Evolutionary conservation across 140 eudicot genomes (phyloP), one percentile per base, ranked within the genome.

Genomic region (Ambrosia hybrid): DNA sequence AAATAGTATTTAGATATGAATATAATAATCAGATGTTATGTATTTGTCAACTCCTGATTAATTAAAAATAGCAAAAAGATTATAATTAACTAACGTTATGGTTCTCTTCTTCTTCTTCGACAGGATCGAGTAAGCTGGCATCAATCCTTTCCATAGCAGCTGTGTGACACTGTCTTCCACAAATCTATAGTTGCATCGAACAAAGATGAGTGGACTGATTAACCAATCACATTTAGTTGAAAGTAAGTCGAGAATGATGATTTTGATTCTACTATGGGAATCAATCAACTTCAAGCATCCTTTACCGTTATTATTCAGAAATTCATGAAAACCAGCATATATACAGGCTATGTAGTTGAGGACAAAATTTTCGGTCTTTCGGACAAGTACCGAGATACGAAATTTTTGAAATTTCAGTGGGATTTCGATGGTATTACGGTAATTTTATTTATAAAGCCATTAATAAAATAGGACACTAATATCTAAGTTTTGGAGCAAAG

Each of bases 81-180:
- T 21, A 21, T 33, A 34, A 46, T 75, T 43, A 21, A 77, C 88
- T 74, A n/a, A 86, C 96, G 76, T 79, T 83, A 57, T 56, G 77
- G 65, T 71, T 73, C 78, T 21, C 26, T 21, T 21, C 26, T 21
- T 21, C 26, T 59, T 82, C 91, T 75, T 90, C 81, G 21, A 74
- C 84, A 61, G 87, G 88, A 82, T 87, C 77, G 71, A 90, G 95
- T 78, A 71, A 82, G 67, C 87, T 67, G 8, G 95, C 85, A 78
- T 88, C 95, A 51, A 60, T 83, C 33, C 88, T 87, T 80, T 85
- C 95, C 59, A 85, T 87, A 65, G 88, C 81, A 43, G 87, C 53
- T 51, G 83, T 79, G 36, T 63, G 76, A 60, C 92, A 87, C 30
- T 62, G 74, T 81, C 79, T 87, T 76, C 97, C 95, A 71, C 87